phyloP scores from a whole-genome alignment of 2,329 filamentous ascomycete genomes.

The Pezicula neosporulosa region DNA sequence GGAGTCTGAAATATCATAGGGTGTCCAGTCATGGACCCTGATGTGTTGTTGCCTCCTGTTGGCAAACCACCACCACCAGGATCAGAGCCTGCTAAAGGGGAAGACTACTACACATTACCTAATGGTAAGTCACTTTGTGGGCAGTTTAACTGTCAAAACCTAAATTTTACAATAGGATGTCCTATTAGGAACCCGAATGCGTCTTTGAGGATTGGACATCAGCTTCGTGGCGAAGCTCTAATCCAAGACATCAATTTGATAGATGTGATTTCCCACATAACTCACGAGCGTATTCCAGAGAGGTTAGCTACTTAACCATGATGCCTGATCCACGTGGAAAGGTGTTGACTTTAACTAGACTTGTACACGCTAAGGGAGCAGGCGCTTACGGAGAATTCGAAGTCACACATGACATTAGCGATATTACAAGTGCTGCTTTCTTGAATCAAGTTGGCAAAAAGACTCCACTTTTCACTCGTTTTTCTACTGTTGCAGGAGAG shows the following conservation, averaged over 20 bases:
- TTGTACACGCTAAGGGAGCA: slow-evolving; percentile 58
- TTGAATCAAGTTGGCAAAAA: slow-evolving; percentile 61
- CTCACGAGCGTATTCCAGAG: slow-evolving; percentile 7
- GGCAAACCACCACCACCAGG: too few species aligned
- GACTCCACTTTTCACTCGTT: slow-evolving; percentile 60
- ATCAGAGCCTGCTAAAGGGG: too few species aligned
- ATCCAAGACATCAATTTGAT: background rate
- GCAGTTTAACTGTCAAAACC: too few species aligned
- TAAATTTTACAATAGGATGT: too few species aligned
- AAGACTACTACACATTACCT: too few species aligned
- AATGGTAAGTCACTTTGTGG: too few species aligned
- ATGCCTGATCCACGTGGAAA: background rate
- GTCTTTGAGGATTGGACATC: too few species aligned
- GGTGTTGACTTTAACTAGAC: slow-evolving; percentile 6
- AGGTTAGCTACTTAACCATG: background rate
- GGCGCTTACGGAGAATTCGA: slow-evolving; percentile 13
- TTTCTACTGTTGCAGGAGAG: slow-evolving; percentile 45
- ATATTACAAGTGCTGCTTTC: slow-evolving; percentile 26
- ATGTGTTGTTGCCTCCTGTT: too few species aligned
- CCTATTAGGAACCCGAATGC: too few species aligned
- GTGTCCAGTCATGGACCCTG: too few species aligned
- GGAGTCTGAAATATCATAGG: too few species aligned
- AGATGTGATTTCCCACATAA: background rate
- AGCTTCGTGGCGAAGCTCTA: background rate
- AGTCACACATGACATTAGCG: slow-evolving; percentile 10